Conservation (phyloP, 768 basidiomycete species). For the Megacollybia marginata region DNA sequence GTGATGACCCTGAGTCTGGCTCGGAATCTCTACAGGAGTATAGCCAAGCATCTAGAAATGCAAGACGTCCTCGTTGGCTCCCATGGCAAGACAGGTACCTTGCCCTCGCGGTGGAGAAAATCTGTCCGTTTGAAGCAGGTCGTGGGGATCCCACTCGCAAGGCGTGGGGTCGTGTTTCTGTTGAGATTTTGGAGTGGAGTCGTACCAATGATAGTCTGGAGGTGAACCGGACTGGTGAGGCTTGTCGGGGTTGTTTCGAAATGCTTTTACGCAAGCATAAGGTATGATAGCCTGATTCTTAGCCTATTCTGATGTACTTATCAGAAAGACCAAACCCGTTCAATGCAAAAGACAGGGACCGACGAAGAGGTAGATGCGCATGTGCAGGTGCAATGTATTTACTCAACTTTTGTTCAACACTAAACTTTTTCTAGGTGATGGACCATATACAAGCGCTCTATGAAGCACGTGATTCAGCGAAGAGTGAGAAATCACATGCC, state of each 20-base stretch:
- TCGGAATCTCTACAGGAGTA: too few species aligned
- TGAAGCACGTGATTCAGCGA: background rate
- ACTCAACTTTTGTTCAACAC: background rate
- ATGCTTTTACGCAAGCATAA: background rate
- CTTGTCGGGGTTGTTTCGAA: background rate
- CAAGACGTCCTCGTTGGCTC: background rate
- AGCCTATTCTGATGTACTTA: background rate
- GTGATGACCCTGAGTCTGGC: too few species aligned
- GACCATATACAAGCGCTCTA: slow-evolving; percentile 2
- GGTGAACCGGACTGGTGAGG: background rate
- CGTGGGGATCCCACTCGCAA: background rate
- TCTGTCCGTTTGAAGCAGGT: background rate
- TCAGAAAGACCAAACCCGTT: slow-evolving; percentile 4
- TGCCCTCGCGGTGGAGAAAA: background rate
- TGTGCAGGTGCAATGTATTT: slow-evolving; percentile 1
- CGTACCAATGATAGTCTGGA: background rate
- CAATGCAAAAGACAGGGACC: slow-evolving; percentile 4
- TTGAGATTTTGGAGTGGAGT: background rate
- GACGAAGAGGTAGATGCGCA: slow-evolving; percentile 4
- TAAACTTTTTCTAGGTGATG: too few species aligned
- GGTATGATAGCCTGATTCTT: background rate
- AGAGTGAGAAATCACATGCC: background rate
- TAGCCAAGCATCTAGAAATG: background rate
- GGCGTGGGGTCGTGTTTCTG: background rate
- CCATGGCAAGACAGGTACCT: background rate